These are phyloP conservation scores for Leccinum subspadiceum DNA, from an alignment of 1,284 basidiomycete species.

Conservation along the genomic window DNA sequence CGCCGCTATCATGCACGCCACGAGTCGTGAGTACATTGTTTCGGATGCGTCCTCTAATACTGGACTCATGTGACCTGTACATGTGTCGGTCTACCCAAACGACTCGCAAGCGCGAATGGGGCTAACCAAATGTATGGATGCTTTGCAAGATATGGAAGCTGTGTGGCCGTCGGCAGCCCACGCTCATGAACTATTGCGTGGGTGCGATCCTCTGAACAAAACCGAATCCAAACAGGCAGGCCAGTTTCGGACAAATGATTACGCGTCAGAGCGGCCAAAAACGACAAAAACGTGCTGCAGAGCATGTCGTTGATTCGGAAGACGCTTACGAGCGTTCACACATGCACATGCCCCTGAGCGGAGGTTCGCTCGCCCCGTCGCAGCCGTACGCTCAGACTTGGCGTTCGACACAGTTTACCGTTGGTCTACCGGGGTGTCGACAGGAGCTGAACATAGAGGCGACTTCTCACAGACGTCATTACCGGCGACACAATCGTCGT, in stretches of 20 bases:
- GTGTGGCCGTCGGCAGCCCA: constrained; percentile 78
- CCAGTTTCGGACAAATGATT: constrained; percentile 14
- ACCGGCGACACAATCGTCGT: too few species aligned
- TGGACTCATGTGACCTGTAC: constrained; percentile 6
- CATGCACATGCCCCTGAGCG: constrained; percentile 15
- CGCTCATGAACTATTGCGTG: constrained; percentile 70
- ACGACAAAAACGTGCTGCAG: constrained; percentile 36
- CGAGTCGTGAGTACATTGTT: constrained; percentile 43
- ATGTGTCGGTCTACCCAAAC: constrained; percentile 56
- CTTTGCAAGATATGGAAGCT: constrained; percentile 65
- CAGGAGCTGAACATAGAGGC: too few species aligned
- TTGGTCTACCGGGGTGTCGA: too few species aligned
- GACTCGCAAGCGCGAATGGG: constrained; percentile 70
- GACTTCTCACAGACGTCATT: too few species aligned
- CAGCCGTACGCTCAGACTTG: constrained; percentile 31
- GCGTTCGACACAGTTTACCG: constrained; percentile 27
- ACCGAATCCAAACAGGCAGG: constrained; percentile 14
- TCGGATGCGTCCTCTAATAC: neutral
- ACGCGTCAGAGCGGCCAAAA: constrained; percentile 39
- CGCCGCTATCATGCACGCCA: constrained; percentile 80
- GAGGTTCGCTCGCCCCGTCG: constrained; percentile 4
- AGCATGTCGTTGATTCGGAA: constrained; percentile 33
- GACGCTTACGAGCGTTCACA: constrained; percentile 32
- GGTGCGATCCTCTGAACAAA: constrained; percentile 52
- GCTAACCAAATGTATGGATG: constrained; percentile 66